These are phyloP conservation scores for Cardamine occulta DNA, from an alignment of 345 rosid genomes.

Conservation along the genomic window DNA sequence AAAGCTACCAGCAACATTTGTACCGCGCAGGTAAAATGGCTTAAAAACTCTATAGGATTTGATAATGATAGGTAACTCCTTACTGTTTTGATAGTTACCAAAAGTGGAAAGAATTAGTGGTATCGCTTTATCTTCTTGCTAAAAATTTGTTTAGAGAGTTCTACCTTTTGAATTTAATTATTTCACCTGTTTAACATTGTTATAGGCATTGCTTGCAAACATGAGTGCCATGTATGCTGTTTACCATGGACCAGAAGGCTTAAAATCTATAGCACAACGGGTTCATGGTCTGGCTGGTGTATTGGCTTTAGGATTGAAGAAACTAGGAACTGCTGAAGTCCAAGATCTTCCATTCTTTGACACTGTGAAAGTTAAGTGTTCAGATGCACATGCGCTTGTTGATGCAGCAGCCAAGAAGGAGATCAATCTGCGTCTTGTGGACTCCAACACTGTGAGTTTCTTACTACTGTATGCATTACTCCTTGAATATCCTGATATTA, in stretches of 20 bases:
- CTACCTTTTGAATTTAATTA: neutral
- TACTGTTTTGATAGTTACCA: neutral
- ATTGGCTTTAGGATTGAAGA: conserved; percentile 76
- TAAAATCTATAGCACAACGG: conserved; percentile 71
- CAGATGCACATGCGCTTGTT: neutral
- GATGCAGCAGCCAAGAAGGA: neutral
- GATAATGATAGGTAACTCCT: neutral
- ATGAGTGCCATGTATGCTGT: conserved; percentile 92
- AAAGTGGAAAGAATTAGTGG: neutral
- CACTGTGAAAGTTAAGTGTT: conserved; percentile 6
- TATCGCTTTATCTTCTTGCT: neutral
- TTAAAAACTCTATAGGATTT: neutral
- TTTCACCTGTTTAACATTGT: conserved; percentile 13
- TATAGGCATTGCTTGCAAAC: conserved; percentile 86
- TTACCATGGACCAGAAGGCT: conserved; percentile 90
- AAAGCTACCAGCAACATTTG: conserved; percentile 99
- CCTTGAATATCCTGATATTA: neutral
- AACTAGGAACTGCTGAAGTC: conserved; percentile 74
- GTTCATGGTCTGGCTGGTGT: conserved; percentile 92
- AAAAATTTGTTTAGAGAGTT: neutral
- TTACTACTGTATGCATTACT: neutral
- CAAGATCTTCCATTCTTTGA: conserved; percentile 87
- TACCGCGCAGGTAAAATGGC: conserved; percentile 73
- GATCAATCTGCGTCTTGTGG: conserved; percentile 15
- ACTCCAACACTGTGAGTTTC: conserved; percentile 24